These are phyloP conservation scores for Phytophthora europaea DNA, from an alignment of 352 stramenopile species.

Conservation along the genomic window DNA sequence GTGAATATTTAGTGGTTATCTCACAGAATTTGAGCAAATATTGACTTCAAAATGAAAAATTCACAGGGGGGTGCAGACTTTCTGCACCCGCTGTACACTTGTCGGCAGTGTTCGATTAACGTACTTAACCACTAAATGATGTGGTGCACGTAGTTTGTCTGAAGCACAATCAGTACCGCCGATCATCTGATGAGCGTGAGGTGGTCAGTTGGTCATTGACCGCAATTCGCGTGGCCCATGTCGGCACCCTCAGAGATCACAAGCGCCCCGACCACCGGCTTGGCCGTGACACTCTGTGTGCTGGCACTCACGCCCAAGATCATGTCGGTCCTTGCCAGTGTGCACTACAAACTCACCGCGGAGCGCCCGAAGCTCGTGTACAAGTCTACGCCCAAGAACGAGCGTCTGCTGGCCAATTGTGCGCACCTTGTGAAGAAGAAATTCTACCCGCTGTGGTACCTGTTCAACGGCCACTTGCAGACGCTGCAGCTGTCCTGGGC, in stretches of 20 bases:
- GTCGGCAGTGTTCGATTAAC: no score
- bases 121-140: no score
- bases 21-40: no score
- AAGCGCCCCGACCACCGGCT: conserved; percentile 6
- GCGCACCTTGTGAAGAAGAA: conserved; percentile 48
- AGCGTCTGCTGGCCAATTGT: conserved; percentile 48
- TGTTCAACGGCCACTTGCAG: conserved; percentile 75
- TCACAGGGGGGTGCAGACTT: no score
- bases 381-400: conserved; percentile 45
- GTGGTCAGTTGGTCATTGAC: neutral
- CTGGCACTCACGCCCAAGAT: conserved; percentile 28
- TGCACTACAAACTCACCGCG: conserved; percentile 49
- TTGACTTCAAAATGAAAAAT: no score
- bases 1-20: neutral
- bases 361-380: conserved; percentile 62
- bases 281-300: conserved; percentile 28
- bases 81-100: no score
- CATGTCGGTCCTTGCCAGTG: conserved; percentile 19
- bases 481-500: conserved; percentile 58
- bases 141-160: neutral
- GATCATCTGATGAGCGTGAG: neutral
- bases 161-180: neutral
- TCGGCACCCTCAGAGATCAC: conserved; percentile 6
- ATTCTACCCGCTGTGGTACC: conserved; percentile 69
- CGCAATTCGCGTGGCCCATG: conserved; percentile 3